Conservation (phyloP, 2,329 filamentous ascomycete species). For the Aureobasidium sp. region DNA sequence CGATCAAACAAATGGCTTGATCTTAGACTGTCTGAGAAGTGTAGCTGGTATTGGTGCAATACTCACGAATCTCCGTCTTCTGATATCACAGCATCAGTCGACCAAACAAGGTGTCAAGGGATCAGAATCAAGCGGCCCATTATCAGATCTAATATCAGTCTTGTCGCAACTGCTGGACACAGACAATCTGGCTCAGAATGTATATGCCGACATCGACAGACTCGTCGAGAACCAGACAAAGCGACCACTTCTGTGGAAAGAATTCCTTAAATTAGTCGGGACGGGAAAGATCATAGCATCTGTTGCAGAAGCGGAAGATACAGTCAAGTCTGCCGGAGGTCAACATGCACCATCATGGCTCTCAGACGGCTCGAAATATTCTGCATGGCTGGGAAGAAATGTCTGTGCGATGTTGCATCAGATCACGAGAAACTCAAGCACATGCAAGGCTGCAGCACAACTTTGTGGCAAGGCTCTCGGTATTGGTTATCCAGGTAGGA, state of each 20-base stretch:
- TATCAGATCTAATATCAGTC: constrained; percentile 36
- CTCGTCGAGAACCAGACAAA: constrained; percentile 36
- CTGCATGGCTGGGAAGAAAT: constrained; percentile 62
- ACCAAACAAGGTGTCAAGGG: not conserved
- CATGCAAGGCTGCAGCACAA: constrained; percentile 32
- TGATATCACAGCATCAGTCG: not conserved
- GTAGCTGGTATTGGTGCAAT: constrained; percentile 72
- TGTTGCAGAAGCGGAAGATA: constrained; percentile 50
- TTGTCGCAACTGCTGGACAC: constrained; percentile 37
- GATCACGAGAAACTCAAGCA: constrained; percentile 20
- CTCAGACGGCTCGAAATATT: constrained; percentile 55
- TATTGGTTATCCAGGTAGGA: constrained; percentile 62
- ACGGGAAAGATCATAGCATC: constrained; percentile 53
- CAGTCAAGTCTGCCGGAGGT: constrained; percentile 29
- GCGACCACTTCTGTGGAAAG: constrained; percentile 53
- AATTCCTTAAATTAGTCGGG: constrained; percentile 50
- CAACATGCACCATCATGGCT: constrained; percentile 46
- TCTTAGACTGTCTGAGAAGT: constrained; percentile 62
- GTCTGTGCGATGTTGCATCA: constrained; percentile 46
- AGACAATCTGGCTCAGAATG: constrained; percentile 31
- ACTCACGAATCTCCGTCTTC: constrained; percentile 35
- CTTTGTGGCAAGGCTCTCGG: constrained; percentile 53
- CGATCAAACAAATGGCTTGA: constrained; percentile 33
- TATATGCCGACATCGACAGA: constrained; percentile 39
- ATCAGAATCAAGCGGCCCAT: constrained; percentile 23